These are phyloP conservation scores for Fusarium liriodendri DNA, from an alignment of 2,329 filamentous ascomycete species.

Conservation along the genomic window DNA sequence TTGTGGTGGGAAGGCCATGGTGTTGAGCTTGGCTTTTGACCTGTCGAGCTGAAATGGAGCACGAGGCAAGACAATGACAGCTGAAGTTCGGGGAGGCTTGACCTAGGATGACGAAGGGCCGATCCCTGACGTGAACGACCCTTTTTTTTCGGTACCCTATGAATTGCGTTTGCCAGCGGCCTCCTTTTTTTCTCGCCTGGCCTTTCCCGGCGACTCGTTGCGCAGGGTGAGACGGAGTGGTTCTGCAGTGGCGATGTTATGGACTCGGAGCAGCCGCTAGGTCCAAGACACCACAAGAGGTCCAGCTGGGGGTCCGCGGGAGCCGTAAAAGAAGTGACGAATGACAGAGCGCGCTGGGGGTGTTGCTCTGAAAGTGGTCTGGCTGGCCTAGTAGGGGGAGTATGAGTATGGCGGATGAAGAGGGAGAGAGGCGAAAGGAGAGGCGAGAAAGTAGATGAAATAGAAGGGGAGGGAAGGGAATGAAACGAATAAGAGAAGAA, in stretches of 20 bases:
- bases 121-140: conserved; percentile 21
- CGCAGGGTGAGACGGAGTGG: conserved; percentile 36
- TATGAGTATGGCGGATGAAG: neutral
- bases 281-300: conserved; percentile 32
- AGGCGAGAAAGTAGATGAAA: neutral
- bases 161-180: conserved; percentile 13
- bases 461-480: conserved; percentile 1
- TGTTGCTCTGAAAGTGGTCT: conserved; percentile 17
- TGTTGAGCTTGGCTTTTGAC: conserved; percentile 35
- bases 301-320: conserved; percentile 37
- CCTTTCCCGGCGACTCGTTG: conserved; percentile 30
- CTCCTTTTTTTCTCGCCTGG: conserved; percentile 19
- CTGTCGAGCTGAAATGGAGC: conserved; percentile 42
- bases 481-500: neutral
- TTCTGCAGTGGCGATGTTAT: conserved; percentile 39
- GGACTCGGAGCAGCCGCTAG: conserved; percentile 40
- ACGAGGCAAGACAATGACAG: conserved; percentile 40
- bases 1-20: conserved; percentile 53
- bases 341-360: conserved; percentile 34
- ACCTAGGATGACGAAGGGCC: conserved; percentile 39
- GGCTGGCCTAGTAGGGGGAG: conserved; percentile 11
- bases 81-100: conserved; percentile 38
- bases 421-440: conserved; percentile 4
- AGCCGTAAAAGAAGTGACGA: conserved; percentile 29
- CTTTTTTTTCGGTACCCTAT: conserved; percentile 14